Conservation (phyloP, 2,329 filamentous ascomycete species). For the Sarocladium kiliense region DNA sequence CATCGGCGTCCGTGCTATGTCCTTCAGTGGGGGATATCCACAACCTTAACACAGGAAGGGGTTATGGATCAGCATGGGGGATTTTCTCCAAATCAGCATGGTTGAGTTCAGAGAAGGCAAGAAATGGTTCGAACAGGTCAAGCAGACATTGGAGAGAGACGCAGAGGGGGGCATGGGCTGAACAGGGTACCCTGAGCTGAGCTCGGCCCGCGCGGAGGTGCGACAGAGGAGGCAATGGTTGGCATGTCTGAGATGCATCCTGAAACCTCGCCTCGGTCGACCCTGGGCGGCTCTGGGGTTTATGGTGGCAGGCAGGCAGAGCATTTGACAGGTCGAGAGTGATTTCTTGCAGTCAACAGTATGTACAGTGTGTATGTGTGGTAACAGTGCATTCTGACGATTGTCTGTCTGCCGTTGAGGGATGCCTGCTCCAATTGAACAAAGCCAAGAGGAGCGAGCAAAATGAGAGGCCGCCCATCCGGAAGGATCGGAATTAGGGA, state of each 20-base stretch:
- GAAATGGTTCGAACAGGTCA: background rate
- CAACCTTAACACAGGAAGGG: background rate
- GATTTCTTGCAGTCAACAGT: background rate
- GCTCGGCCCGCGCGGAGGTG: background rate
- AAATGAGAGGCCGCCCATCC: background rate
- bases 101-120: too few relatives aligned
- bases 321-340: background rate
- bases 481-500: background rate
- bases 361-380: too few relatives aligned
- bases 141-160: too few relatives aligned
- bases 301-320: background rate
- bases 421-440: too few relatives aligned
- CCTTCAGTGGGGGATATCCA: background rate
- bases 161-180: background rate
- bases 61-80: background rate
- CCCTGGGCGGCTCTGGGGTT: background rate
- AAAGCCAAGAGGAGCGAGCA: too few relatives aligned
- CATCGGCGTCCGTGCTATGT: too few relatives aligned
- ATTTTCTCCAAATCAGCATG: background rate
- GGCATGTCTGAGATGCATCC: conserved; percentile 3
- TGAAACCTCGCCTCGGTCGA: background rate
- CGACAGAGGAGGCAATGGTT: conserved; percentile 4
- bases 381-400: too few relatives aligned
- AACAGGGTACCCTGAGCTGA: background rate
- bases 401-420: too few relatives aligned